These are phyloP conservation scores for Barnettozyma sucrosica DNA, from an alignment of 805 yeast genomes.

Conservation along the genomic window DNA sequence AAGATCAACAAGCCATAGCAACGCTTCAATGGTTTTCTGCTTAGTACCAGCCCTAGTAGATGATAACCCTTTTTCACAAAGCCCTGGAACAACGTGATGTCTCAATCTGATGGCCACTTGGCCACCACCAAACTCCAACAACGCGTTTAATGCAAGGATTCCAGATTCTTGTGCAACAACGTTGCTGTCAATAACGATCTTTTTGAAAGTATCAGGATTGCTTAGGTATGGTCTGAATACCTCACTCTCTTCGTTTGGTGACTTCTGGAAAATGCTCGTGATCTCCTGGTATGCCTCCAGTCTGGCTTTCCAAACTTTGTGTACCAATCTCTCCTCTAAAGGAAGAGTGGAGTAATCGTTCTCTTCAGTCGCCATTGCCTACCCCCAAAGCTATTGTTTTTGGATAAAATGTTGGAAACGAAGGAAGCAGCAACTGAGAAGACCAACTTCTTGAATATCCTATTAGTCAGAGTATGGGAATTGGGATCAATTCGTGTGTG, in stretches of 20 bases:
- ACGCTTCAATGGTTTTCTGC: constrained; percentile 53
- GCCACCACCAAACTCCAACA: constrained; percentile 52
- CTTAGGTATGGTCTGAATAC: constrained; percentile 45
- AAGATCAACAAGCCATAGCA: constrained; percentile 58
- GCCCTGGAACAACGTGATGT: constrained; percentile 35
- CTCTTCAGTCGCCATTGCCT: constrained; percentile 13
- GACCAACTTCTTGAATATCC: neutral
- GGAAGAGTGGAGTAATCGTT: constrained; percentile 22
- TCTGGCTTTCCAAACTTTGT: constrained; percentile 85
- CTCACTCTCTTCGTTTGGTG: constrained; percentile 50
- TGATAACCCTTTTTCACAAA: constrained; percentile 79
- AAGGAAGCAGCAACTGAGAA: neutral
- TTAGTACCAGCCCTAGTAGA: constrained; percentile 75
- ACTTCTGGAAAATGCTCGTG: constrained; percentile 42
- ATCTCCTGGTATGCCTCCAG: constrained; percentile 71
- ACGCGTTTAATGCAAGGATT: constrained; percentile 46
- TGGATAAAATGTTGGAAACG: too few species aligned
- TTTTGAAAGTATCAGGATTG: constrained; percentile 50
- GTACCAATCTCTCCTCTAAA: constrained; percentile 31
- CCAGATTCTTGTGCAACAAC: constrained; percentile 92
- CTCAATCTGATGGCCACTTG: constrained; percentile 37
- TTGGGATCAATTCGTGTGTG: neutral
- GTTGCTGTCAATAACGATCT: constrained; percentile 68
- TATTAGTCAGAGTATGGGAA: neutral
- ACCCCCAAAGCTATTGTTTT: too few species aligned